Evolutionary conservation across 129 eudicot species (phyloP).

Genomic region (Logfia minima): DNA sequence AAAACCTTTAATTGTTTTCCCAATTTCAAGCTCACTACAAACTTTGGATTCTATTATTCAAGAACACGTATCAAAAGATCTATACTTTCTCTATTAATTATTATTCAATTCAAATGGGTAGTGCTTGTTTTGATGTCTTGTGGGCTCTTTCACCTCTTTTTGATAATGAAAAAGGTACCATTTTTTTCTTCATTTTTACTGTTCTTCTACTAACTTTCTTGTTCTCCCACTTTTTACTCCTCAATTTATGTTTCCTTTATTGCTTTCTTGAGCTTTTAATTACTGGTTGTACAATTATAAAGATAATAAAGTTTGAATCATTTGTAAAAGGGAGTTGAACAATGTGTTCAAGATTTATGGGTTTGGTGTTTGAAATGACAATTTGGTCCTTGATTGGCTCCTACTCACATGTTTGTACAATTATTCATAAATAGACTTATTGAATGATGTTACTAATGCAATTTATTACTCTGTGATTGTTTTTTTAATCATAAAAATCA

Average conservation of each 20-base stretch:
- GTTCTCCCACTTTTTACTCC: background rate
- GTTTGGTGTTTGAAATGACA: slow-evolving; percentile 14
- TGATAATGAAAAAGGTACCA: slow-evolving; percentile 52
- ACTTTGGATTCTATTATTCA: slow-evolving; percentile 61
- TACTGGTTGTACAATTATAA: background rate
- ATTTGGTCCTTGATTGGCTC: slow-evolving; percentile 20
- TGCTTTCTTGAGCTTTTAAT: slow-evolving; percentile 26
- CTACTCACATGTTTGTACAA: slow-evolving; percentile 23
- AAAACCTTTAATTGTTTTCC: background rate
- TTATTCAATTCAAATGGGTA: slow-evolving; percentile 46
- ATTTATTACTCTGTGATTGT: background rate
- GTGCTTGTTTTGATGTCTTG: slow-evolving; percentile 45
- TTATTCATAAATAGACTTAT: background rate
- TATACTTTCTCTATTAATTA: slow-evolving; percentile 7
- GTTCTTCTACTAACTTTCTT: slow-evolving; percentile 30
- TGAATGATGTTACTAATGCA: background rate
- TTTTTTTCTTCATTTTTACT: slow-evolving; percentile 26
- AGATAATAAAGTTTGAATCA: slow-evolving; percentile 24
- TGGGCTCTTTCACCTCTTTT: slow-evolving; percentile 58
- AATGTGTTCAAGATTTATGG: slow-evolving; percentile 24
- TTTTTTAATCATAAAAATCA: background rate
- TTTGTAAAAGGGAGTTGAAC: slow-evolving; percentile 23
- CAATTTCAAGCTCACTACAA: slow-evolving; percentile 24
- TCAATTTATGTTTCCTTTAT: slow-evolving; percentile 23
- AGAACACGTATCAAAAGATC: slow-evolving; percentile 22